Percentiles rank a stretch among this genome's conserved stretches.
These are phyloP conservation scores for Smithsoniella earleae DNA, from an alignment of 163 green algal species.

Conservation along the genomic window DNA sequence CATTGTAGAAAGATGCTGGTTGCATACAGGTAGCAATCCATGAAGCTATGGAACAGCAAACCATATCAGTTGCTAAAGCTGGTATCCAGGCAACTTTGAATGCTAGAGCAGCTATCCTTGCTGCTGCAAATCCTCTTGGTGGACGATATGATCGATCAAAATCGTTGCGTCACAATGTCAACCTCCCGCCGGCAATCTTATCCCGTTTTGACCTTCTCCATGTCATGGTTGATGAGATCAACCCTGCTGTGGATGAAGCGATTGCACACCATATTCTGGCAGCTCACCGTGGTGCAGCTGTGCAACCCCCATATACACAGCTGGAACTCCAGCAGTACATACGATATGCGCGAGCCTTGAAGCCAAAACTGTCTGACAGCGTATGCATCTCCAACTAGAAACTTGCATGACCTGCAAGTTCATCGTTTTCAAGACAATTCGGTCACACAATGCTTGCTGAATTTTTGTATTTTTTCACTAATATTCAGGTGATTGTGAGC, in stretches of 20 bases:
- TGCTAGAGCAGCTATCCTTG: constrained; percentile 87
- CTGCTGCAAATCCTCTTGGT: constrained; percentile 82
- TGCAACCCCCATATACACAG: constrained; percentile 16
- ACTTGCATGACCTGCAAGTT: constrained; percentile 1
- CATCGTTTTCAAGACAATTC: neutral
- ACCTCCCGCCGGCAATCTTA: constrained; percentile 86
- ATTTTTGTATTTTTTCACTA: neutral
- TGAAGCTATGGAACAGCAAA: constrained; percentile 99
- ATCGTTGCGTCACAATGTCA: constrained; percentile 86
- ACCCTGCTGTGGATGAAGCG: constrained; percentile 67
- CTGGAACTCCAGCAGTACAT: constrained; percentile 88
- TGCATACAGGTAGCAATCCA: constrained; percentile 79
- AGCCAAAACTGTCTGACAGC: constrained; percentile 56
- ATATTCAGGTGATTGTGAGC: neutral
- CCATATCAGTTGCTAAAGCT: constrained; percentile 95
- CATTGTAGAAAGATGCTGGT: too few species aligned
- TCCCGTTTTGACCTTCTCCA: constrained; percentile 97
- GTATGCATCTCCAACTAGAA: constrained; percentile 33
- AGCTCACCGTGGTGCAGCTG: constrained; percentile 52
- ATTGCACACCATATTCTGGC: constrained; percentile 88
- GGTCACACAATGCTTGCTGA: neutral
- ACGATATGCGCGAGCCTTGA: constrained; percentile 76
- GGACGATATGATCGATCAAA: constrained; percentile 85
- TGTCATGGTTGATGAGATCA: constrained; percentile 95
- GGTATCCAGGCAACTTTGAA: constrained; percentile 95